Evolutionary conservation across 345 rosid species (phyloP), one percentile per base, ranked within the genome.

Genomic region (Gynandropsis gynandra): DNA sequence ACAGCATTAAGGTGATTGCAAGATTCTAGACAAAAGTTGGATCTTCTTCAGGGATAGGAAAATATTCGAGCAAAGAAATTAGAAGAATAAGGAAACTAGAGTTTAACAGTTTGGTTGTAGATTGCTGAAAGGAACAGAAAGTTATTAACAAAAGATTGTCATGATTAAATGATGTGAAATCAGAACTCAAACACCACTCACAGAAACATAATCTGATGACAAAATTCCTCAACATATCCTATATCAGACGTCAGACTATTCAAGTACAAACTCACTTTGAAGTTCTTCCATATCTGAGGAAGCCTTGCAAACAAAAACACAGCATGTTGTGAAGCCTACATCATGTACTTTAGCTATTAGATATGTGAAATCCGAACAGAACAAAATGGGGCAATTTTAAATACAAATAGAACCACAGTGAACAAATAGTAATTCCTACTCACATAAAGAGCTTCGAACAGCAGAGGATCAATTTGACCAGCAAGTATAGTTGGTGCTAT

Each of bases 271-370:
- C 96, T 83, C 64, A 87, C 89, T 50, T 64, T 70, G 67, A 82
- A 80, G 74, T 87, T 87, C 69, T 72, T 63, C 98, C 85, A 87
- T 68, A 92, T 92, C 60, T 85, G 98, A 16, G 98, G 98, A 39
- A 92, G 82, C 75, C 87, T 76, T 31, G 96, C 95, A 76, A 64
- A 79, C 68, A 92, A 84, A 65, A 92, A 92, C 19, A 87, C 75
- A 8, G 87, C 96, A 76, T 92, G 98, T 56, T 92, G 98, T 38
- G 89, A 92, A 44, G 86, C 93, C 98, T 90, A 87, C 54, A 76
- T 55, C 13, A 42, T 39, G 56, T 52, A 50, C 4, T 56, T 8
- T 16, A 15, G 55, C 14, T 20, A 29, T 51, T 16, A 59, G 17
- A 39, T 24, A 50, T 35, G 32, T 33, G 7, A 47, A 39, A 52